Base-by-base conservation (phyloP, 1,284 basidiomycete genomes). In the Ceratobasidium sp. region DNA sequence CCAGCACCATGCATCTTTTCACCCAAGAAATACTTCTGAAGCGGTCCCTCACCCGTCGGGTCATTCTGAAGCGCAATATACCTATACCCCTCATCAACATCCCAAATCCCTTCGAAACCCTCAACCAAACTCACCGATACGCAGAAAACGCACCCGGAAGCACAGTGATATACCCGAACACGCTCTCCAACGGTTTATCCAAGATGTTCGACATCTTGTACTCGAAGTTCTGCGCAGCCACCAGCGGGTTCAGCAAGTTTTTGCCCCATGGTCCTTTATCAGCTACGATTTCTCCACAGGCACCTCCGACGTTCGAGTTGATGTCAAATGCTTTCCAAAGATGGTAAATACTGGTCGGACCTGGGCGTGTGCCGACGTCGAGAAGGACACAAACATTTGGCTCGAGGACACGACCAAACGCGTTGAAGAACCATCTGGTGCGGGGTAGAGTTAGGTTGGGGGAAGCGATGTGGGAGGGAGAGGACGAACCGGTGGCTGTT, bases 311-410 rank as follows among this genome's bases (percentile, higher is more conserved):
- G 76, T 97, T 96, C 32, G 92, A 93, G 81, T 97, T 96, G 81
- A 96, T 92, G 79, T 98, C 96, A 75, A 98, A 98, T 3, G 94
- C 92, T 81, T 98, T 97, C 96, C 96, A 98, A 10, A 98, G 83
- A 78, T 97, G 93, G 80, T 98, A 98, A 78, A 98, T 96, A 18
- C 88, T 90, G 53, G 90, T 93, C 8, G 91, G 88, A 1, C 93
- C 93, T 0, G 96, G 96, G 85, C 91, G 90, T 0, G 96, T 98
- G 0, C 96, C 97, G 23, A 97, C 96, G 78, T 98, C 96, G 52
- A 98, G 88, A 26, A 99, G 85, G 9, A 98, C 89, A 79, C 95
- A 97, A 46, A 98, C 94, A 78, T 97, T 97, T 28, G 92, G 92
- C 74, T 76, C 71, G 39, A 93, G 83, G 59, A 93, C 85, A 1